These are phyloP conservation scores for Cercospora sesami DNA, from an alignment of 2,329 filamentous ascomycete species.

Conservation along the genomic window DNA sequence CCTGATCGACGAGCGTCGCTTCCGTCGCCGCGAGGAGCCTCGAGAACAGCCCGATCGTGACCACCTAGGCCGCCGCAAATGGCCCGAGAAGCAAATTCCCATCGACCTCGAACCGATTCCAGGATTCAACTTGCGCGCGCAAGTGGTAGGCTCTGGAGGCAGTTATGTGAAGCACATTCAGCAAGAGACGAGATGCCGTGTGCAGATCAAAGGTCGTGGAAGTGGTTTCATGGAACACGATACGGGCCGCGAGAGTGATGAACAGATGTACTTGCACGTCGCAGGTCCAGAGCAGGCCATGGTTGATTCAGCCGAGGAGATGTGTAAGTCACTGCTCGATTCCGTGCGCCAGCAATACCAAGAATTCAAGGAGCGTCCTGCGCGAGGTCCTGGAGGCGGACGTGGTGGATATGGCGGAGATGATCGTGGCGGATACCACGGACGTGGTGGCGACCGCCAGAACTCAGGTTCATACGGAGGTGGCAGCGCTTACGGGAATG, in stretches of 20 bases:
- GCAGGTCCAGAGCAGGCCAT: constrained; percentile 84
- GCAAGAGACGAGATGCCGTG: constrained; percentile 88
- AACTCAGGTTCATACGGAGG: constrained; percentile 39
- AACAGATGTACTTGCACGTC: constrained; percentile 95
- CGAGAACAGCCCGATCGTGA: constrained; percentile 73
- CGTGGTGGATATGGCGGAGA: constrained; percentile 38
- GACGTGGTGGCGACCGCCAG: constrained; percentile 35
- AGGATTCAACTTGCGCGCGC: constrained; percentile 92
- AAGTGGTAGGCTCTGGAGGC: constrained; percentile 91
- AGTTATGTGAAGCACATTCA: constrained; percentile 98
- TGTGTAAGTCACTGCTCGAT: constrained; percentile 82
- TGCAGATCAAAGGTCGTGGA: constrained; percentile 96
- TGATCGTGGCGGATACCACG: constrained; percentile 44
- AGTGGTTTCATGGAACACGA: constrained; percentile 90
- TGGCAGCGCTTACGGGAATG: constrained; percentile 40
- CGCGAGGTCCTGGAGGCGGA: constrained; percentile 44
- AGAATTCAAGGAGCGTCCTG: constrained; percentile 72
- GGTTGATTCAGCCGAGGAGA: constrained; percentile 81
- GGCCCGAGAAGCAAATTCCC: constrained; percentile 93
- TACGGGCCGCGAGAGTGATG: constrained; percentile 87
- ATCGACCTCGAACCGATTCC: constrained; percentile 87
- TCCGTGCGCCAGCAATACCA: constrained; percentile 91
- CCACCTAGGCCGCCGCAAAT: constrained; percentile 92
- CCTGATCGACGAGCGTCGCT: constrained; percentile 89
- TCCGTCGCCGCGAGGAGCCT: constrained; percentile 67